Base-by-base conservation (phyloP, 148 eudicot genomes). In the Chenopodium formosanum region DNA sequence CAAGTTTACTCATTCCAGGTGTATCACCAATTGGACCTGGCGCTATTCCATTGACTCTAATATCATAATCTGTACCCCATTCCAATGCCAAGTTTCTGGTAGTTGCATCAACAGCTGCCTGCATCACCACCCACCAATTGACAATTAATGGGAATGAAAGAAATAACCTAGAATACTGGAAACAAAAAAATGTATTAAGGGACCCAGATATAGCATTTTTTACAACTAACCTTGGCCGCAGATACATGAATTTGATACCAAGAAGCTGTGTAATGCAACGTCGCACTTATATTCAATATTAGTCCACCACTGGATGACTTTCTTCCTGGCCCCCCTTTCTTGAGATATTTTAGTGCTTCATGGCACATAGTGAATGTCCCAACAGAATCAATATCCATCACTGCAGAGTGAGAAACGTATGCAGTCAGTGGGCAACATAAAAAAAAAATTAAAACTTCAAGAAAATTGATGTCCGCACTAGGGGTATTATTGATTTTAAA, bases 311-410 rank as follows among this genome's bases (percentile, higher is more conserved):
- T 78, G 81, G 93, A 82, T 65, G 92, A 83, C 78, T 77, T 67
- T 83, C 92, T 91, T 80, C 98, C 97, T 5, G 80, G 87, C 62
- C 92, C 98, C 63, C 97, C 98, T 86, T 90, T 91, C 86, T 90
- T 94, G 17, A 96, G 91, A 85, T 94, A 96, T 62, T 87, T 82
- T 7, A 94, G 90, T 62, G 99, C 97, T 89, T 89, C 97, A 25
- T 82, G 97, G 83, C 98, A 96, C 99, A 96, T 94, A 74, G 97
- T 90, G 88, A 96, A 96, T 56, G 99, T 96, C 70, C 99, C 99
- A 75, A 96, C 99, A 50, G 99, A 85, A 85, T 96, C 99, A 58
- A 96, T 96, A 85, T 96, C 99, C 89, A 96, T 64, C 25, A 94
- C 99, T 96, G 88, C 52, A 66, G 31, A 23, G 63, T 22, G 0